phyloP scores from a whole-genome alignment of 495 filamentous ascomycete genomes.

The Xylaria cubensis region DNA sequence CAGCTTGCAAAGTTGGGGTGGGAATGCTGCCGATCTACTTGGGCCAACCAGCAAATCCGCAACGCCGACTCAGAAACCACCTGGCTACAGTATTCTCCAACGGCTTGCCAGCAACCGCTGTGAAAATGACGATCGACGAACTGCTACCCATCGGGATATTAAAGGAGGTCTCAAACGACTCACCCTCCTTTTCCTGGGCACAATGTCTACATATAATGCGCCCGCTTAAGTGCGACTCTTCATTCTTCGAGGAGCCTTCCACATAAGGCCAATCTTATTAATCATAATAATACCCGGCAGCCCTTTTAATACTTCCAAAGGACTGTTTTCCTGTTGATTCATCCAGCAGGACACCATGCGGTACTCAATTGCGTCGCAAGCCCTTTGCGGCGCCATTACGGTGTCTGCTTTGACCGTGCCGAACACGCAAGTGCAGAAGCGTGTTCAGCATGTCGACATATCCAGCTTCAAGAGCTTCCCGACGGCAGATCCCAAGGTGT shows the following conservation, averaged over 20 bases:
- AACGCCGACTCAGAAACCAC: slow-evolving; percentile 21
- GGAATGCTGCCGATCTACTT: slow-evolving; percentile 27
- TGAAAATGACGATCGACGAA: slow-evolving; percentile 29
- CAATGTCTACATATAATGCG: slow-evolving; percentile 19
- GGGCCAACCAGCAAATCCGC: slow-evolving; percentile 12
- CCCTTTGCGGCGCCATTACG: slow-evolving; percentile 39
- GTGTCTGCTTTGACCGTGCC: slow-evolving; percentile 36
- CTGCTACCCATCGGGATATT: slow-evolving; percentile 24
- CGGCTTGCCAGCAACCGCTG: slow-evolving; percentile 1
- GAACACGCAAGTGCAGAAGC: slow-evolving; percentile 28
- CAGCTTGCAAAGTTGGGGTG: slow-evolving; percentile 8
- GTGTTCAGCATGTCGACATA: slow-evolving; percentile 35
- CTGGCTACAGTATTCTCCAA: slow-evolving; percentile 17
- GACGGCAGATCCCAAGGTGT: slow-evolving; percentile 18
- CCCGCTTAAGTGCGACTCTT: slow-evolving; percentile 21
- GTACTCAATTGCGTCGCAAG: slow-evolving; percentile 34
- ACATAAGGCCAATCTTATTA: slow-evolving; percentile 17
- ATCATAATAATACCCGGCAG: slow-evolving; percentile 22
- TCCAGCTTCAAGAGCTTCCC: slow-evolving; percentile 37
- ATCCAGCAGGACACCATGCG: slow-evolving; percentile 34
- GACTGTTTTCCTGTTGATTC: slow-evolving; percentile 14
- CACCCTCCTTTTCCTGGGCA: slow-evolving; percentile 16
- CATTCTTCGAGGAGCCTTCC: slow-evolving; percentile 12
- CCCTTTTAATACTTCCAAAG: slow-evolving; percentile 27
- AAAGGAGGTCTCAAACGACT: slow-evolving; percentile 24